These are phyloP conservation scores for Aspergillus amoenus DNA, from an alignment of 2,329 filamentous ascomycete genomes.

Conservation along the genomic window DNA sequence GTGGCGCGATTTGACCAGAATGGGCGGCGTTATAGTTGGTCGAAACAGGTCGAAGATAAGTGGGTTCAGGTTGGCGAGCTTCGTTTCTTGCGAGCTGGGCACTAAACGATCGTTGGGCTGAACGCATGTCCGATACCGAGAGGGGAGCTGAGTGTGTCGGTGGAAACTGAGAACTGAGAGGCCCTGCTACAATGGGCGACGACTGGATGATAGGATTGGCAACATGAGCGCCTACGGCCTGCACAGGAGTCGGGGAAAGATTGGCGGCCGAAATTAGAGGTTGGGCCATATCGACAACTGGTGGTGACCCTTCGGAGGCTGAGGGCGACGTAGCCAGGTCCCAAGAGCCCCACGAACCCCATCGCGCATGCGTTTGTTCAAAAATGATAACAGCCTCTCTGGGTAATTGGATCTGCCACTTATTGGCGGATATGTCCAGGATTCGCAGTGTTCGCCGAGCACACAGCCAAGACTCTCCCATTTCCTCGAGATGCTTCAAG, in stretches of 20 bases:
- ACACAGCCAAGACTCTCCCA: conserved; percentile 91
- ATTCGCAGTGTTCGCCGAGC: conserved; percentile 83
- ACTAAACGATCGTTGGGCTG: conserved; percentile 18
- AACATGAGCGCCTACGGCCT: conserved; percentile 5
- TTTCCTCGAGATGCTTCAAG: conserved; percentile 88
- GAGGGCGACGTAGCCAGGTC: conserved; percentile 38
- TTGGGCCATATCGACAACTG: conserved; percentile 13
- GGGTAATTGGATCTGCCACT: conserved; percentile 85
- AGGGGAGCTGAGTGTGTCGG: conserved; percentile 14
- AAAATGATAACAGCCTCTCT: conserved; percentile 77
- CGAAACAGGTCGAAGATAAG: conserved; percentile 30
- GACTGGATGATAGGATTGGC: conserved; percentile 11
- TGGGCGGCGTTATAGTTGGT: conserved; percentile 20
- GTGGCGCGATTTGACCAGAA: conserved; percentile 25
- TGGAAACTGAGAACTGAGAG: conserved; percentile 19
- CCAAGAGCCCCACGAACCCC: conserved; percentile 64
- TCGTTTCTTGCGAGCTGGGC: conserved; percentile 21
- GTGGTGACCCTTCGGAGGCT: conserved; percentile 26
- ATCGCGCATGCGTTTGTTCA: conserved; percentile 75
- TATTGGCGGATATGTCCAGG: conserved; percentile 77
- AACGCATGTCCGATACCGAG: conserved; percentile 21
- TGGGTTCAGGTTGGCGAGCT: conserved; percentile 30
- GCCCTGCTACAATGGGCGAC: conserved; percentile 12
- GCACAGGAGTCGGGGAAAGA: conserved; percentile 15
- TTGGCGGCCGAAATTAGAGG: conserved; percentile 19